Conservation (phyloP, 2,329 filamentous ascomycete genomes). For the Hawksworthiomyces lignivorus region DNA sequence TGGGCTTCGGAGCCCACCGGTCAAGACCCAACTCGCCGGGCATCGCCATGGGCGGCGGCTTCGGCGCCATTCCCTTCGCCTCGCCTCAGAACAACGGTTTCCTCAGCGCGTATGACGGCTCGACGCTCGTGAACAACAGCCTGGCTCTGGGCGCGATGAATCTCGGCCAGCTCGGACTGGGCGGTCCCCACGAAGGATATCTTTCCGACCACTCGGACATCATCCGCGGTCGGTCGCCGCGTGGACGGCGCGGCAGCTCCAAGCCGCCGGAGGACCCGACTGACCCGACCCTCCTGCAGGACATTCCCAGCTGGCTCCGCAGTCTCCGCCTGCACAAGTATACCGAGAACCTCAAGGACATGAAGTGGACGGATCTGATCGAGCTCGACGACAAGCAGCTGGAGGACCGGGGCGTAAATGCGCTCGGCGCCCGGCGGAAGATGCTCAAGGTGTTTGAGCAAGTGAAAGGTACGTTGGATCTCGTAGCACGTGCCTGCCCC, state of each 20-base stretch:
- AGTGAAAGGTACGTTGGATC: conserved; percentile 62
- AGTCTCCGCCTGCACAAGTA: conserved; percentile 97
- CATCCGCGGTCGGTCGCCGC: conserved; percentile 79
- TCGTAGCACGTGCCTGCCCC: no score
- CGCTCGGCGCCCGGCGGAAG: conserved; percentile 88
- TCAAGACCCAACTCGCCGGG: conserved; percentile 88
- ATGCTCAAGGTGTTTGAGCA: conserved; percentile 99
- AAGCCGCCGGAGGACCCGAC: conserved; percentile 98
- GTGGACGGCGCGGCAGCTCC: conserved; percentile 85
- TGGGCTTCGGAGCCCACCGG: conserved; percentile 57
- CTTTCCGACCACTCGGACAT: conserved; percentile 92
- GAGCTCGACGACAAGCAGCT: conserved; percentile 89
- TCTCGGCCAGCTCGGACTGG: conserved; percentile 63
- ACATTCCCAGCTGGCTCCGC: conserved; percentile 93
- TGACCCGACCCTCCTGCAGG: conserved; percentile 79
- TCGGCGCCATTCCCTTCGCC: conserved; percentile 63
- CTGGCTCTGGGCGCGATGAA: conserved; percentile 50
- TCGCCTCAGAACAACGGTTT: conserved; percentile 95
- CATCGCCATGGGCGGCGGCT: conserved; percentile 64
- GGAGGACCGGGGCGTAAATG: conserved; percentile 89
- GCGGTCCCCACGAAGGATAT: conserved; percentile 72
- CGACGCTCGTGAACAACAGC: conserved; percentile 60
- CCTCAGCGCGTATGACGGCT: conserved; percentile 75
- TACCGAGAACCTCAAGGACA: conserved; percentile 93
- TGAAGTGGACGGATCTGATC: conserved; percentile 91